These are phyloP conservation scores for Alternaria incomplexa DNA, from an alignment of 2,329 filamentous ascomycete genomes.

Conservation along the genomic window DNA sequence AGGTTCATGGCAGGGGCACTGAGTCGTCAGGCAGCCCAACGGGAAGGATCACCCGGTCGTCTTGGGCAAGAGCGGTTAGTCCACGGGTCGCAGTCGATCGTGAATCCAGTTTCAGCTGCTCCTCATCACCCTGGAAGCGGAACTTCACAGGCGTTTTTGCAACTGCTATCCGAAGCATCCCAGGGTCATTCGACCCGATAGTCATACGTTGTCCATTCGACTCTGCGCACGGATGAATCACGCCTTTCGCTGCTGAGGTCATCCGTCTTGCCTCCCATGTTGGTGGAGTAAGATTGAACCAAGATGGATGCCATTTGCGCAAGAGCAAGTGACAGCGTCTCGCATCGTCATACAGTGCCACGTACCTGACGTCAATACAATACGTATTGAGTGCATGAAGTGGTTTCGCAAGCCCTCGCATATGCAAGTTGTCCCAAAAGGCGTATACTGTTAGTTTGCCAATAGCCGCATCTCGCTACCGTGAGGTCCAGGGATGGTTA, in stretches of 20 bases:
- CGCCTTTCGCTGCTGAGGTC: not conserved
- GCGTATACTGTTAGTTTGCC: not conserved
- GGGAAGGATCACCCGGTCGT: conserved; percentile 1
- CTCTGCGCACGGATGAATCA: not conserved
- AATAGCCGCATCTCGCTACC: not conserved
- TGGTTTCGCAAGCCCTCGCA: not conserved
- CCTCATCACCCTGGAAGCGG: not conserved
- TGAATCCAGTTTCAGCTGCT: not conserved
- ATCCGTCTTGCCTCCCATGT: not conserved
- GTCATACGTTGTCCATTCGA: not conserved
- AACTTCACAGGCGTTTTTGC: not conserved
- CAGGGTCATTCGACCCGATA: not conserved
- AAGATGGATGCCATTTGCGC: not conserved
- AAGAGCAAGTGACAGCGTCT: not conserved
- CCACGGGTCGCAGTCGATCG: not conserved
- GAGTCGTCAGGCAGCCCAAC: not conserved
- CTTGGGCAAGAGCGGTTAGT: conserved; percentile 1
- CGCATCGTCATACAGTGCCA: not conserved
- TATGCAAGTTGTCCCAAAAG: not conserved
- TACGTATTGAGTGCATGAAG: not conserved
- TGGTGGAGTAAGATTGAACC: not conserved
- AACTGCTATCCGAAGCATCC: not conserved
- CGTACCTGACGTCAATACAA: not conserved
- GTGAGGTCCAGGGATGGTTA: not conserved
- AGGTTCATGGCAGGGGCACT: not conserved